Conservation (phyloP, 106 monocot genomes). For the Ottelia alismoides region DNA sequence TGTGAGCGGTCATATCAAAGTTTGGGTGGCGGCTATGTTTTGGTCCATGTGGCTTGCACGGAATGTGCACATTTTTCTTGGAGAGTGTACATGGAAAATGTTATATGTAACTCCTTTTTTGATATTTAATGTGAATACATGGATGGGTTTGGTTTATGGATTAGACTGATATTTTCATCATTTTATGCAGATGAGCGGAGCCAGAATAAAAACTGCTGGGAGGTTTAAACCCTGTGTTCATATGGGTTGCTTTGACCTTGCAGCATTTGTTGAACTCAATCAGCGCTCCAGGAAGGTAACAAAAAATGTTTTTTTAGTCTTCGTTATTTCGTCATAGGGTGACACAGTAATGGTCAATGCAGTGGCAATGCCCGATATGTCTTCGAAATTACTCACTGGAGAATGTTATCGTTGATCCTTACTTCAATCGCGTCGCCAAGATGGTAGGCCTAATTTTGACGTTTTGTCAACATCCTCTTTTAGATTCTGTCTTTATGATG, state of each 20-base stretch:
- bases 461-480: too few species aligned
- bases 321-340: background rate
- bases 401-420: conserved; percentile 70
- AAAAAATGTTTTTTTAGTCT: conserved; percentile 4
- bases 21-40: too few species aligned
- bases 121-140: too few species aligned
- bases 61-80: too few species aligned
- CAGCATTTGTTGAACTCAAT: conserved; percentile 73
- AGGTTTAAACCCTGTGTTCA: too few species aligned
- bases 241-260: conserved; percentile 85
- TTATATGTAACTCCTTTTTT: too few species aligned
- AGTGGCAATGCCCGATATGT: conserved; percentile 94
- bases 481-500: background rate
- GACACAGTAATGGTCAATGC: conserved; percentile 11
- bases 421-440: conserved; percentile 73
- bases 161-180: conserved; percentile 1
- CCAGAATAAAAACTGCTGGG: too few species aligned
- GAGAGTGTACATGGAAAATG: too few species aligned
- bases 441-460: conserved; percentile 32
- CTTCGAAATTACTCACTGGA: conserved; percentile 73
- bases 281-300: too few species aligned
- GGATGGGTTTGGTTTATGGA: too few species aligned
- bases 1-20: too few species aligned
- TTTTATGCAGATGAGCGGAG: conserved; percentile 56
- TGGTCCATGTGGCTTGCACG: too few species aligned